These are phyloP conservation scores for Paramecium pentaurelia DNA, from an alignment of 73 alveolate genomes.

Conservation along the genomic window DNA sequence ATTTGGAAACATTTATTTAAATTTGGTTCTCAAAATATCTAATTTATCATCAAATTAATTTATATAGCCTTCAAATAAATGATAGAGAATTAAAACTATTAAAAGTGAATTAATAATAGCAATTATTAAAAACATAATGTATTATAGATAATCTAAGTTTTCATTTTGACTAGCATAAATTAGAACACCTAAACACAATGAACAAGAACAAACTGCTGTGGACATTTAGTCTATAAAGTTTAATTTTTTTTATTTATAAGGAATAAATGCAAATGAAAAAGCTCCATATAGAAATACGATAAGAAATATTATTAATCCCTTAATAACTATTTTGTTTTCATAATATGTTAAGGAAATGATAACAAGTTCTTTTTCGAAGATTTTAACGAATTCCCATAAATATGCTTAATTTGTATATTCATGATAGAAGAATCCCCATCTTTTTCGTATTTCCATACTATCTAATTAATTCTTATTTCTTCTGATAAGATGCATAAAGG, in stretches of 20 bases:
- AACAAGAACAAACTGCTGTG: neutral
- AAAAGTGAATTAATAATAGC: neutral
- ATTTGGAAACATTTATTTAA: neutral
- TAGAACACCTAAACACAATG: neutral
- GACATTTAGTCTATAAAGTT: neutral
- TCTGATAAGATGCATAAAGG: neutral
- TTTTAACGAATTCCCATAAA: slow-evolving; percentile 22
- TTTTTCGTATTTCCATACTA: neutral
- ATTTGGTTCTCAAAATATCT: neutral
- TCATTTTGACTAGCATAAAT: neutral
- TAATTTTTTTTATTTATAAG: neutral
- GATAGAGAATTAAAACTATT: neutral
- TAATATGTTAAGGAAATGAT: neutral
- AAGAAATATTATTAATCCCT: neutral
- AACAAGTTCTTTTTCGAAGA: slow-evolving; percentile 3
- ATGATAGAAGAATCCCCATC: slow-evolving; percentile 30
- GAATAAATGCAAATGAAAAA: neutral
- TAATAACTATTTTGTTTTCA: neutral
- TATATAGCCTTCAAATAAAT: neutral
- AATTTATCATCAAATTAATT: neutral
- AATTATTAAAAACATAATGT: neutral
- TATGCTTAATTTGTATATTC: neutral
- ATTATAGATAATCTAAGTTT: neutral
- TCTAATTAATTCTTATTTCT: neutral
- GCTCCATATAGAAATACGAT: neutral